Conservation (phyloP, 495 filamentous ascomycete species). For the Elasticomyces elasticus region DNA sequence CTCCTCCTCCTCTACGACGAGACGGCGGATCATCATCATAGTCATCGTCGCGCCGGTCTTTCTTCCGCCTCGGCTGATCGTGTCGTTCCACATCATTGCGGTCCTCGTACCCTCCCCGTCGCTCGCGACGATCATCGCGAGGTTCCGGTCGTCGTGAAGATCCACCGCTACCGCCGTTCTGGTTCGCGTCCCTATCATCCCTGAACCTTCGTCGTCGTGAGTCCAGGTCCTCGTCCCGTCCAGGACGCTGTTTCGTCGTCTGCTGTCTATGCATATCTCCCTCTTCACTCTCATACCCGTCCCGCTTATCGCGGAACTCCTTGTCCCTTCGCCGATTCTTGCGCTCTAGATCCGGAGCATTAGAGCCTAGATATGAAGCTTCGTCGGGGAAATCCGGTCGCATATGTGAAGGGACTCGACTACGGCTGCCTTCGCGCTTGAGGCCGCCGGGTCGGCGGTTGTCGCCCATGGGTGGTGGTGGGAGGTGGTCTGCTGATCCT, state of each 20-base stretch:
- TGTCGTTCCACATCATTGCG: conserved; percentile 3
- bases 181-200: conserved; percentile 1
- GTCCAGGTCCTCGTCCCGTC: not conserved
- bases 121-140: not conserved
- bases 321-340: conserved; percentile 16
- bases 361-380: conserved; percentile 22
- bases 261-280: conserved; percentile 17
- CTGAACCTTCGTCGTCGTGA: not conserved
- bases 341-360: conserved; percentile 21
- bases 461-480: conserved; percentile 22
- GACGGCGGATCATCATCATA: conserved; percentile 15
- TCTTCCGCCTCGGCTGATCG: conserved; percentile 1
- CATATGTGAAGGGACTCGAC: conserved; percentile 11
- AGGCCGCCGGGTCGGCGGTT: conserved; percentile 13
- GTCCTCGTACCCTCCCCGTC: conserved; percentile 2
- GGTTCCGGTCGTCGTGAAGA: not conserved
- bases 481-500: conserved; percentile 1
- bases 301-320: conserved; percentile 24
- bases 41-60: conserved; percentile 1
- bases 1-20: conserved; percentile 4
- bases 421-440: conserved; percentile 18
- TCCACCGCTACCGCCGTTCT: not conserved
- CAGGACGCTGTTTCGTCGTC: not conserved
- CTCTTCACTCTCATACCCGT: conserved; percentile 26
- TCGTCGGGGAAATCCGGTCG: conserved; percentile 22